phyloP scores from a whole-genome alignment of 768 basidiomycete genomes.

The Hygrophorus pudorinus region DNA sequence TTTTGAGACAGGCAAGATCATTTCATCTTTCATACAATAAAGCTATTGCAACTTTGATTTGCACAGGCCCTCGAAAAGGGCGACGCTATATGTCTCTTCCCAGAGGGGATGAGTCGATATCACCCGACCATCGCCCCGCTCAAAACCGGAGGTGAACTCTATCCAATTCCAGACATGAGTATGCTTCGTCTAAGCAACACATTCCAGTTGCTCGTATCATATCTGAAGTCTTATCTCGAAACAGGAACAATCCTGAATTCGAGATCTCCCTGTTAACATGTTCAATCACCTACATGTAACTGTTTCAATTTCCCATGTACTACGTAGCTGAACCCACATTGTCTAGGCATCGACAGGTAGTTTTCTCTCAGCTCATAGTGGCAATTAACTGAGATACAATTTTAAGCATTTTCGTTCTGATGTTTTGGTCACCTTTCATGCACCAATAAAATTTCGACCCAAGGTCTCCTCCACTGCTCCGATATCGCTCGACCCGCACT shows the following conservation, averaged over 20 bases:
- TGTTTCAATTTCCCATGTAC: conserved; percentile 5
- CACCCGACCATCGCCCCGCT: conserved; percentile 82
- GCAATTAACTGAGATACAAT: conserved; percentile 40
- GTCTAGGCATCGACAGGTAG: conserved; percentile 10
- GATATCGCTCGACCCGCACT: conserved; percentile 3
- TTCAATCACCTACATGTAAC: conserved; percentile 74
- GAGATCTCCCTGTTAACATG: conserved; percentile 66
- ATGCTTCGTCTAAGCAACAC: conserved; percentile 1
- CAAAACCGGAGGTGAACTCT: conserved; percentile 66
- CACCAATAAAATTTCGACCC: conserved; percentile 54
- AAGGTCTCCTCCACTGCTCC: conserved; percentile 29
- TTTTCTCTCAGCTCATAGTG: background rate
- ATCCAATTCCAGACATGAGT: background rate
- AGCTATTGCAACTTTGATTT: conserved; percentile 7
- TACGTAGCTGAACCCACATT: background rate
- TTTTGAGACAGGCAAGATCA: conserved; percentile 49
- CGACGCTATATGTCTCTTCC: conserved; percentile 76
- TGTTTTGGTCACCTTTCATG: conserved; percentile 75
- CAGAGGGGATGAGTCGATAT: conserved; percentile 80
- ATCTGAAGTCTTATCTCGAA: conserved; percentile 65
- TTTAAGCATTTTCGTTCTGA: conserved; percentile 84
- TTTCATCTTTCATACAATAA: background rate
- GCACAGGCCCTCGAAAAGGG: conserved; percentile 62
- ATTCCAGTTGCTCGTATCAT: conserved; percentile 65
- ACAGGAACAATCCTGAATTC: conserved; percentile 58